These are phyloP conservation scores for Laburnicola sp. DNA, from an alignment of 2,329 filamentous ascomycete genomes.

Conservation along the genomic window DNA sequence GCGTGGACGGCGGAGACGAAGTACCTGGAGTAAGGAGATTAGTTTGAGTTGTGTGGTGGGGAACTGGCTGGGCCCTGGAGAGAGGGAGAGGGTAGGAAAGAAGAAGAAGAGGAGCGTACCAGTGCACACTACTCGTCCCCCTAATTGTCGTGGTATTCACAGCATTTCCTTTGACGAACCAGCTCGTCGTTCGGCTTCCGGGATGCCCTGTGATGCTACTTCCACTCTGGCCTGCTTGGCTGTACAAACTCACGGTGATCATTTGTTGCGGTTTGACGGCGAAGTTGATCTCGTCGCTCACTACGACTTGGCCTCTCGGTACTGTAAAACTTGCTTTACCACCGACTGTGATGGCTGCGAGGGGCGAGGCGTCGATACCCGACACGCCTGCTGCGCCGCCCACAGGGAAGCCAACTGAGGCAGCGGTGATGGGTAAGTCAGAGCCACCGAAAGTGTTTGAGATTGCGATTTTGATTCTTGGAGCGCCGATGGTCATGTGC, in stretches of 20 bases:
- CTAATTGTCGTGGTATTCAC: slow-evolving; percentile 53
- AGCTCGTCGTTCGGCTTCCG: slow-evolving; percentile 65
- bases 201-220: slow-evolving; percentile 64
- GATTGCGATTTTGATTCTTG: slow-evolving; percentile 61
- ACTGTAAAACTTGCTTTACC: slow-evolving; percentile 55
- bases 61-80: too few relatives aligned
- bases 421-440: slow-evolving; percentile 60
- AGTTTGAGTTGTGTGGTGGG: too few relatives aligned
- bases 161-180: slow-evolving; percentile 60
- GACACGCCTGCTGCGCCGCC: slow-evolving; percentile 57
- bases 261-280: slow-evolving; percentile 49
- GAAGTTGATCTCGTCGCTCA: slow-evolving; percentile 64
- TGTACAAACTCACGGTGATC: slow-evolving; percentile 61
- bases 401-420: slow-evolving; percentile 57
- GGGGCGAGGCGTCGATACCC: slow-evolving; percentile 54
- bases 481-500: slow-evolving; percentile 58
- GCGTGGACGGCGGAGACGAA: slow-evolving; percentile 61
- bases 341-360: slow-evolving; percentile 60
- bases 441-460: slow-evolving; percentile 65
- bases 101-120: slow-evolving; percentile 27
- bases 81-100: too few relatives aligned
- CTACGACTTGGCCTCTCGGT: slow-evolving; percentile 58
- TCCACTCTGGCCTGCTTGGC: slow-evolving; percentile 57
- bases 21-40: slow-evolving; percentile 49
- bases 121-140: slow-evolving; percentile 46